Evolutionary conservation across 768 basidiomycete genomes (phyloP).

Genomic region (Tubosaeta brunneosetosa): DNA sequence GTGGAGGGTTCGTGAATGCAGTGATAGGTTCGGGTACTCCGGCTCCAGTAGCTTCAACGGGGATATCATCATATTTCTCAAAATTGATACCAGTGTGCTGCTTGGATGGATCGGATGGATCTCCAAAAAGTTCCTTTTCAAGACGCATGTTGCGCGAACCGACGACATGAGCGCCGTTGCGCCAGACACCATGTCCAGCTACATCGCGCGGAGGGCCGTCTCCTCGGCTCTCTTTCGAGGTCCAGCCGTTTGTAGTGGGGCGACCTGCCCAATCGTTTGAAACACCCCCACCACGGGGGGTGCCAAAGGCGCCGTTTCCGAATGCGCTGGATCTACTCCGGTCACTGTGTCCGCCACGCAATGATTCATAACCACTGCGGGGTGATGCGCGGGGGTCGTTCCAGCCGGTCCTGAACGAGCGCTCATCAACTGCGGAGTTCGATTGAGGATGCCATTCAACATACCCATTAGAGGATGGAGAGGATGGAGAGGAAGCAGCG

Average conservation of each 20-base stretch:
- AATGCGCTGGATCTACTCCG: conserved; percentile 38
- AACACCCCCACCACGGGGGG: conserved; percentile 31
- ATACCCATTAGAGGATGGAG: conserved; percentile 48
- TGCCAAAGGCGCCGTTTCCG: conserved; percentile 33
- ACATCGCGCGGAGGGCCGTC: conserved; percentile 45
- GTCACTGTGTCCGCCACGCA: conserved; percentile 39
- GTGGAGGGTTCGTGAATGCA: conserved; percentile 81
- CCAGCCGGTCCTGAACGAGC: conserved; percentile 58
- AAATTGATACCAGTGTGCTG: conserved; percentile 99
- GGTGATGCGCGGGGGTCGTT: conserved; percentile 70
- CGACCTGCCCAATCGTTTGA: conserved; percentile 40
- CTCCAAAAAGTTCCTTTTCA: conserved; percentile 96
- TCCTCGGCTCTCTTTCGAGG: conserved; percentile 27
- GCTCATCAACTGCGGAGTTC: conserved; percentile 15
- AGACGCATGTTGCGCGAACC: conserved; percentile 81
- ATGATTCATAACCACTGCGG: conserved; percentile 41
- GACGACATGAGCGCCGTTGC: conserved; percentile 81
- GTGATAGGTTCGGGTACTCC: conserved; percentile 94
- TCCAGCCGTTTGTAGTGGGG: conserved; percentile 38
- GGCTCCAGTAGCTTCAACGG: conserved; percentile 95
- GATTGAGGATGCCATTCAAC: conserved; percentile 20
- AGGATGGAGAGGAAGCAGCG: conserved; percentile 57
- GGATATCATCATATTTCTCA: conserved; percentile 99
- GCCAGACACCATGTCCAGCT: conserved; percentile 67
- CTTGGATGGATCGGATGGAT: conserved; percentile 75